These are phyloP conservation scores for Citrus inodora DNA, from an alignment of 345 rosid species.

Conservation along the genomic window DNA sequence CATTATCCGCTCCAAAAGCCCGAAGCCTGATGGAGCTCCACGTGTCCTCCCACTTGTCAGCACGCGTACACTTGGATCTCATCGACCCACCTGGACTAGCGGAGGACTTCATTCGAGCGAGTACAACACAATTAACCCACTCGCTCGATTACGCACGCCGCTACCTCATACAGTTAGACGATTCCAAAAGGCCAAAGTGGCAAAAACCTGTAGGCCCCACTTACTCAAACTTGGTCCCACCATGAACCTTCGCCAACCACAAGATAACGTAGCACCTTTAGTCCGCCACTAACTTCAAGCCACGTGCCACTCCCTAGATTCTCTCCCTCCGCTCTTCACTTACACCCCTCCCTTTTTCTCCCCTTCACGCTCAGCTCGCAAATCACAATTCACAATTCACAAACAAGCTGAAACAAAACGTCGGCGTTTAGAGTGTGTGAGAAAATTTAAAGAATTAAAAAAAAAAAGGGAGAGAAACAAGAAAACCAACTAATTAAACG, in stretches of 20 bases:
- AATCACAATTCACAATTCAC: slow-evolving; percentile 5
- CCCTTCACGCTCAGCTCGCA: slow-evolving; percentile 11
- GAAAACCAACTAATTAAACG: slow-evolving; percentile 21
- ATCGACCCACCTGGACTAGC: neutral
- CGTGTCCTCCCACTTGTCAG: no score
- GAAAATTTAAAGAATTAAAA: neutral
- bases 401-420: no score
- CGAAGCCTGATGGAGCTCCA: no score
- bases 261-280: slow-evolving; percentile 39
- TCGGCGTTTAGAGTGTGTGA: neutral
- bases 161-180: neutral
- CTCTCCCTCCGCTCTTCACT: slow-evolving; percentile 31
- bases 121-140: neutral
- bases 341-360: slow-evolving; percentile 7
- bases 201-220: slow-evolving; percentile 10
- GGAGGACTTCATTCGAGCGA: neutral
- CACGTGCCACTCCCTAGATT: slow-evolving; percentile 45
- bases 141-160: neutral
- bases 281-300: slow-evolving; percentile 34
- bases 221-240: slow-evolving; percentile 13
- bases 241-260: slow-evolving; percentile 48
- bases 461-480: no score
- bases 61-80: neutral
- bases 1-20: no score
- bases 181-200: slow-evolving; percentile 23